Base-by-base conservation (phyloP, 306 rosid species). In the Lablab purpureus region DNA sequence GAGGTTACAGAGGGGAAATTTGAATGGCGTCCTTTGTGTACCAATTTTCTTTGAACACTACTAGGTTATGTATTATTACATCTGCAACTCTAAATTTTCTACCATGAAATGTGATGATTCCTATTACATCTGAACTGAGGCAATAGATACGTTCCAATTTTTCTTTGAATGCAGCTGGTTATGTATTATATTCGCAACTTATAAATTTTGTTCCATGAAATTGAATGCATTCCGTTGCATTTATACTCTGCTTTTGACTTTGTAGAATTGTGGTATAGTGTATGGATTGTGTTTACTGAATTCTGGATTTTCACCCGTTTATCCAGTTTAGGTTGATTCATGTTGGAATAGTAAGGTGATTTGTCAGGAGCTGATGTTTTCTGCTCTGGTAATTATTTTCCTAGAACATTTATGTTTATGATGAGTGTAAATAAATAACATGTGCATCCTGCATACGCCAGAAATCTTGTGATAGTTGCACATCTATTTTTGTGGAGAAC, bases 1-100 rank as follows among this genome's bases (percentile, higher is more conserved):
- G 99, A 54, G 99, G 99, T 72, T 95, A 91, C 77, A 85, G 96
- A 80, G 98, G 96, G 65, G 97, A 95, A 81, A 88, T 92, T 47
- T 94, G 84, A 94, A 52, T 23, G 64, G 36, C 10, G 6, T 71
- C 77, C 21, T 22, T 64, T 76, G 37, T 41, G 25, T 47, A 66
- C 76, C 32, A 10, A 15, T 32, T 55, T 21, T 65, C 18, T 50
- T 51, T 51, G 10, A 51, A 63, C 45, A 3, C 15, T 0, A 13
- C 51, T 71, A 58, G 56, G 27, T 72, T 67, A 52, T 77, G 55
- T 19, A 7, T 27, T 67, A 66, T 79, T 43, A 43, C 49, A 40
- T 66, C 47, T 37, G 52, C 63, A 71, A 50, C 28, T 58, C 71
- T 13, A 41, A 17, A 64, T 2, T 28, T 12, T 50, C 51, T 68